Evolutionary conservation across 2,329 filamentous ascomycete genomes (phyloP).

Genomic region (Apiospora pterosperma): DNA sequence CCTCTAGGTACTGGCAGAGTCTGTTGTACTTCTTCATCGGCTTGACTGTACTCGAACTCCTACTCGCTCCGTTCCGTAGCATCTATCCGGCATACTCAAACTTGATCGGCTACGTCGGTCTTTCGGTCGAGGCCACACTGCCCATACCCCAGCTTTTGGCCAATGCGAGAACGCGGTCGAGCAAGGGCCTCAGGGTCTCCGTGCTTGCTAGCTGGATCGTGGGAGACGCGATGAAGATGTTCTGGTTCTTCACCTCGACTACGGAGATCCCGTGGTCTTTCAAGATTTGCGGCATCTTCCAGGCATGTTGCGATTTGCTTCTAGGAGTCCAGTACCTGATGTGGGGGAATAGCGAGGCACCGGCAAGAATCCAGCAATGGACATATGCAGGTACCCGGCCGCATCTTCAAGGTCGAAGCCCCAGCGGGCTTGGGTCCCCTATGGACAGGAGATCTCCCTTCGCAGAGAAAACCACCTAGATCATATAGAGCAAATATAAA

Average conservation of each 20-base stretch:
- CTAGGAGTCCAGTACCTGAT: constrained; percentile 72
- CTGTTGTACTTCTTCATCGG: constrained; percentile 62
- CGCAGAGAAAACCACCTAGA: constrained; percentile 26
- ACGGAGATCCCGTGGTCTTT: constrained; percentile 73
- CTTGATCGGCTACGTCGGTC: constrained; percentile 69
- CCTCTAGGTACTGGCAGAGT: constrained; percentile 72
- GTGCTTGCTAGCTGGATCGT: constrained; percentile 75
- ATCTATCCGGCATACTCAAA: constrained; percentile 65
- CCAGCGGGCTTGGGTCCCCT: constrained; percentile 34
- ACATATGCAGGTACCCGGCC: constrained; percentile 25
- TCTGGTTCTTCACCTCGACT: constrained; percentile 74
- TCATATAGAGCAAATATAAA: constrained; percentile 9
- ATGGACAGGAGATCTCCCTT: constrained; percentile 36
- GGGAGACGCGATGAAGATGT: constrained; percentile 84
- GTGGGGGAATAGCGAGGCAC: constrained; percentile 54
- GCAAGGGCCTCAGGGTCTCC: constrained; percentile 73
- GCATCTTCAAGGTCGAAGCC: constrained; percentile 23
- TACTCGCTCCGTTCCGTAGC: constrained; percentile 55
- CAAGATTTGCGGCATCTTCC: constrained; percentile 79
- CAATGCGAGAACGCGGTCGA: constrained; percentile 66
- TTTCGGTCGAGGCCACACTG: constrained; percentile 76
- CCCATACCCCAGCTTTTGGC: constrained; percentile 75
- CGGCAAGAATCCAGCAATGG: constrained; percentile 23
- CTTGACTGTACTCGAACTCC: constrained; percentile 62
- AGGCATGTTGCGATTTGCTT: constrained; percentile 71